Percentiles rank a stretch among this genome's conserved stretches.
Evolutionary conservation across 2,329 filamentous ascomycete genomes (phyloP).

Genomic region (Diaporthe citrichinensis): DNA sequence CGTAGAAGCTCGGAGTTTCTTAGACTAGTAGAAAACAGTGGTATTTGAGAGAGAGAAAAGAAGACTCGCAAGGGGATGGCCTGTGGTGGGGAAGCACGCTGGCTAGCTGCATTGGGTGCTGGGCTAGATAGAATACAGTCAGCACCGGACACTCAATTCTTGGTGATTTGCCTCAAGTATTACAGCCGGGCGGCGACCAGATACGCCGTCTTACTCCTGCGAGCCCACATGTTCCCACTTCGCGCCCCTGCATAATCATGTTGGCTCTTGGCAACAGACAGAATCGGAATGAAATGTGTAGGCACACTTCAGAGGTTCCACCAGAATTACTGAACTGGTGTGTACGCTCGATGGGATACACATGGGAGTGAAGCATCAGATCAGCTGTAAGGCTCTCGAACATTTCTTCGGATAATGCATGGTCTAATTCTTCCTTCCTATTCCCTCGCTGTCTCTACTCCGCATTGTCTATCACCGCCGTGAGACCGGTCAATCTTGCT

Average conservation of each 20-base stretch:
- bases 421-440: background rate
- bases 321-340: background rate
- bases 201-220: conserved; percentile 8
- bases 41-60: too few relatives aligned
- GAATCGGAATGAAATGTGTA: background rate
- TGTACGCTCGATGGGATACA: background rate
- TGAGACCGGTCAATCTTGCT: background rate
- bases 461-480: background rate
- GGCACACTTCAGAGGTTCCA: too few relatives aligned
- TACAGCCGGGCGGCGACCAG: background rate
- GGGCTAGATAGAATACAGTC: background rate
- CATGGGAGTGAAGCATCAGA: background rate
- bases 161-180: background rate
- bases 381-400: background rate
- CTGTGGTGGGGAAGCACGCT: background rate
- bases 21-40: too few relatives aligned
- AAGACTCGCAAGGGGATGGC: background rate
- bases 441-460: background rate
- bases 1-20: background rate
- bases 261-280: background rate
- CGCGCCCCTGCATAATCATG: too few relatives aligned
- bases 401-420: too few relatives aligned
- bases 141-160: too few relatives aligned
- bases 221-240: background rate
- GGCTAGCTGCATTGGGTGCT: background rate